phyloP scores from a whole-genome alignment of 768 basidiomycete genomes.

The Agaricus sinodeliciosus region DNA sequence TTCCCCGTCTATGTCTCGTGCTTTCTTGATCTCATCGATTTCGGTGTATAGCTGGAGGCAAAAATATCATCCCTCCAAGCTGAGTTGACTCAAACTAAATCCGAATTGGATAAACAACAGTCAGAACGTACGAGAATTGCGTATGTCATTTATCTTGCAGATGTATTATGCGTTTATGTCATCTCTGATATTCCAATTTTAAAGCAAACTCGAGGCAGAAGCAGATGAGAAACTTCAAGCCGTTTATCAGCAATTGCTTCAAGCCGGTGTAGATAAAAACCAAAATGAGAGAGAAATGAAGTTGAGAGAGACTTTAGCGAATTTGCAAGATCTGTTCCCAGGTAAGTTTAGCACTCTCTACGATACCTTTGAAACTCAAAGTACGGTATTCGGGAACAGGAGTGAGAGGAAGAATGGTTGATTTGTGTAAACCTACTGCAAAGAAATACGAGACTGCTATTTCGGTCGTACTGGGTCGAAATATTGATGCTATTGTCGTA shows the following conservation, averaged over 20 bases:
- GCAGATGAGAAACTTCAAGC: slow-evolving; percentile 86
- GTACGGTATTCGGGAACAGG: slow-evolving; percentile 34
- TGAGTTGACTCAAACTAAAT: slow-evolving; percentile 60
- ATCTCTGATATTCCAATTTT: background rate
- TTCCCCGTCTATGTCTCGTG: background rate
- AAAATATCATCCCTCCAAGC: slow-evolving; percentile 49
- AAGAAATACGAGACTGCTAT: slow-evolving; percentile 92
- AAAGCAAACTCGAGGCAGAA: slow-evolving; percentile 84
- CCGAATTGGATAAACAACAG: slow-evolving; percentile 80
- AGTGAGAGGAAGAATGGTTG: slow-evolving; percentile 87
- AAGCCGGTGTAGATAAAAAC: slow-evolving; percentile 84
- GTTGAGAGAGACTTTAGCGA: slow-evolving; percentile 81
- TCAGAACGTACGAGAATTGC: slow-evolving; percentile 75
- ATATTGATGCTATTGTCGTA: slow-evolving; percentile 93
- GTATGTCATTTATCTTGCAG: slow-evolving; percentile 34
- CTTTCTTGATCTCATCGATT: background rate
- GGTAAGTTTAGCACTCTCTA: slow-evolving; percentile 34
- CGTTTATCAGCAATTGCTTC: slow-evolving; percentile 76
- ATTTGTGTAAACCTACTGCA: slow-evolving; percentile 91
- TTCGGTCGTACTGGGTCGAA: slow-evolving; percentile 85
- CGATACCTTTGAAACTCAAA: background rate
- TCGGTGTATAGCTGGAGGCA: slow-evolving; percentile 43
- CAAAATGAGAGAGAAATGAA: slow-evolving; percentile 80
- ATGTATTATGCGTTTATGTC: background rate
- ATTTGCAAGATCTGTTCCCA: slow-evolving; percentile 84